Evolutionary conservation across 2,329 filamentous ascomycete genomes (phyloP), one percentile per base, ranked within the genome.

Genomic region (Elsinoe fawcettii): DNA sequence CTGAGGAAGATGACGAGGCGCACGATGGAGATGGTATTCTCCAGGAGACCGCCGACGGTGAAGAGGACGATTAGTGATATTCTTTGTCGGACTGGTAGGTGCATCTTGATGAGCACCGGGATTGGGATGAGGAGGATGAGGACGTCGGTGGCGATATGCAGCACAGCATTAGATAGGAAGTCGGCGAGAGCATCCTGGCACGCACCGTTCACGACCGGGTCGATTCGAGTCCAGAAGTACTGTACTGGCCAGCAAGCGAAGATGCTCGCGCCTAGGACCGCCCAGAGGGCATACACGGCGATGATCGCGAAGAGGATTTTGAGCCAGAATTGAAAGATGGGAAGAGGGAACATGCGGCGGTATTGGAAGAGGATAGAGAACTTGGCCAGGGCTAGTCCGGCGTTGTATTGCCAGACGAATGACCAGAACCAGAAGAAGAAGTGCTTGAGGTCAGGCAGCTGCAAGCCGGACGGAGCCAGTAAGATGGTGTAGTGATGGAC

Each of bases 321-420:
- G 46, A 66, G 60, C 11, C 58, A 59, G 20, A 69, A 69, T 60
- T 6, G 71, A 68, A 14, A 63, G 65, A 5, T 61, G 9, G 62
- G 66, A 4, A 69, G 70, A 9, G 69, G 70, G 56, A 78, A 77
- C 27, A 78, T 71, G n/a, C 71, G 71, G 12, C 74, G 69, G 59
- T 77, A 77, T 60, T 77, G 75, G 57, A 77, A 65, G 3, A 77
- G 63, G 39, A 77, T 75, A 0, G 73, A 74, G 9, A 71, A 66
- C 64, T 77, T 76, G 22, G 71, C 71, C 56, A 66, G 69, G 18
- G 65, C 65, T 37, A 72, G 60, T 6, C 67, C 67, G 14, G 69
- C 57, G 55, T 71, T 70, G 64, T 72, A 73, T 20, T 70, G 69
- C 70, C 41, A 74, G 71, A 62, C 77, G 11, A 59, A 61, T 1